Evolutionary conservation across 345 rosid genomes (phyloP), one percentile per base, ranked within the genome.

Genomic region (Corchorus olitorius): DNA sequence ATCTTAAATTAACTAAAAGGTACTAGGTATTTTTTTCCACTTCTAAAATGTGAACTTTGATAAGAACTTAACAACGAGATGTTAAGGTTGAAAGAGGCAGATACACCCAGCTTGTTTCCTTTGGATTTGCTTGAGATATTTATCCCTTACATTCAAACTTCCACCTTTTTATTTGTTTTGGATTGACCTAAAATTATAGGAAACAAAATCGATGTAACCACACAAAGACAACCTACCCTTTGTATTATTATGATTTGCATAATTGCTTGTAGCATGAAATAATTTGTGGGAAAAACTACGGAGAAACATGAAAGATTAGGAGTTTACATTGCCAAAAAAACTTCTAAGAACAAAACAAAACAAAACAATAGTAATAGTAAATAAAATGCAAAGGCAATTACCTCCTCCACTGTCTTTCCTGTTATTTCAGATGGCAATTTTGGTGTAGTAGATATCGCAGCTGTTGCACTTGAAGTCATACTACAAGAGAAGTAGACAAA

Each of bases 321-420:
- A 35, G 8, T 50, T 50, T 22, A 54, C 46, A 20, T 19, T 58
- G 55, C n/a, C n/a, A n/a, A n/a, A n/a, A n/a, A n/a, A n/a, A n/a
- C n/a, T n/a, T n/a, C n/a, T n/a, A n/a, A n/a, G n/a, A n/a, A n/a
- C n/a, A 46, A 22, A 73, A 37, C 16, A 12, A 39, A n/a, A 63
- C 27, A 49, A 43, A 5, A 39, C 41, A 39, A 39, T 39, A 39
- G 41, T 39, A 39, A 74, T 20, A 46, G n/a, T n/a, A 74, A 12
- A 54, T 15, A 65, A 39, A 75, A 20, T 22, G 41, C 34, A 46
- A 13, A 17, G 37, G 4, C 54, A 81, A 70, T 59, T 70, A 92
- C 99, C 98, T 93, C 99, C 84, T 97, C 99, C 70, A 94, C 97
- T 68, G 94, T 89, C 88, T 89, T 91, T 77, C 98, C 99, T 45